Conservation (phyloP, 140 eudicot species). For the Oenanthe javanica region DNA sequence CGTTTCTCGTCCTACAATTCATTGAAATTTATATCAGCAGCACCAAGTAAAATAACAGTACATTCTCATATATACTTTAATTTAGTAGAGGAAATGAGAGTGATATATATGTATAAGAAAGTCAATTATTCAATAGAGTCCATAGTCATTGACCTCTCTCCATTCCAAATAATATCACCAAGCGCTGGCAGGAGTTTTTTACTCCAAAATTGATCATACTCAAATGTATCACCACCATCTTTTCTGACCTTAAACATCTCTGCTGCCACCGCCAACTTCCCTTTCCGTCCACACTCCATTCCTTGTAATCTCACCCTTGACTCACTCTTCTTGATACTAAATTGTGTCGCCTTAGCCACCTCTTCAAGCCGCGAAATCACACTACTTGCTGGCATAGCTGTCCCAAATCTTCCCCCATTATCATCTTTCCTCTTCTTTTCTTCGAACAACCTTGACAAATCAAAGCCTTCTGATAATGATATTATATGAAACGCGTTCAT, state of each 20-base stretch:
- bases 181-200: slow-evolving; percentile 54
- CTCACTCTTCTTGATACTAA: slow-evolving; percentile 23
- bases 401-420: slow-evolving; percentile 38
- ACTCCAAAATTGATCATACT: slow-evolving; percentile 58
- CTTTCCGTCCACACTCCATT: slow-evolving; percentile 52
- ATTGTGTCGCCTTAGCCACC: slow-evolving; percentile 33
- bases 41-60: not conserved
- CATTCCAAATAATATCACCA: slow-evolving; percentile 62
- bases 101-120: not conserved
- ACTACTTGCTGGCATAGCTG: slow-evolving; percentile 28
- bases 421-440: slow-evolving; percentile 22
- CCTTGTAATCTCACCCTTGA: slow-evolving; percentile 48
- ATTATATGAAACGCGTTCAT: slow-evolving; percentile 42
- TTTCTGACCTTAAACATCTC: slow-evolving; percentile 57
- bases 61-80: not conserved
- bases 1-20: not conserved
- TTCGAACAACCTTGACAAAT: slow-evolving; percentile 52
- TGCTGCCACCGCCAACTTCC: slow-evolving; percentile 46
- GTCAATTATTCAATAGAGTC: not conserved
- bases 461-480: slow-evolving; percentile 63
- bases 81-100: not conserved
- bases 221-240: slow-evolving; percentile 66
- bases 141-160: not conserved
- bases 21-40: not conserved
- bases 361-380: slow-evolving; percentile 40